phyloP scores from a whole-genome alignment of 257 asterid genomes.

The Ajuga chamaepitys region DNA sequence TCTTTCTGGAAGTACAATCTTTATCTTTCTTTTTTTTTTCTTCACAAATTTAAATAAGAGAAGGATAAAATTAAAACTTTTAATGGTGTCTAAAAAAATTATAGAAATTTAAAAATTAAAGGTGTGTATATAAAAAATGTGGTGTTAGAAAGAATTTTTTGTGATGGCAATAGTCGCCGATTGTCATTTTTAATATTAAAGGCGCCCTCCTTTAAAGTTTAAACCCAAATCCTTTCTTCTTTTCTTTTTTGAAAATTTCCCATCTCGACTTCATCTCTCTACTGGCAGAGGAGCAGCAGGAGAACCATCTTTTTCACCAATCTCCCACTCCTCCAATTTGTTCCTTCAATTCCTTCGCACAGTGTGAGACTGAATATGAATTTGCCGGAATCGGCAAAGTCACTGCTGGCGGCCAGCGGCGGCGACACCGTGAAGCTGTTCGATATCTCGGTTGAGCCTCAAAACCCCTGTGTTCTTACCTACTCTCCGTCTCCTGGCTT shows the following conservation, averaged over 20 bases:
- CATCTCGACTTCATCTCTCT: not conserved
- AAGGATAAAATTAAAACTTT: no score
- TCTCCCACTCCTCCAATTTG: not conserved
- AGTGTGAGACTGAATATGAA: conserved; percentile 32
- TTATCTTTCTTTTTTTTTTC: no score
- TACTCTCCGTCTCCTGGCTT: conserved; percentile 65
- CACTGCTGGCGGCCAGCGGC: conserved; percentile 69
- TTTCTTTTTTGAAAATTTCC: conserved; percentile 16
- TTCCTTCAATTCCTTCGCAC: not conserved
- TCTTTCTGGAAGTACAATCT: no score
- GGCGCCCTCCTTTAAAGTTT: conserved; percentile 19
- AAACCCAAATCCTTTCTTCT: not conserved
- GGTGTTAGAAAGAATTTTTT: not conserved
- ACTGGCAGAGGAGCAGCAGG: no score
- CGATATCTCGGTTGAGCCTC: conserved; percentile 73
- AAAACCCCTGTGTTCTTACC: conserved; percentile 79
- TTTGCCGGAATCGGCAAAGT: conserved; percentile 51
- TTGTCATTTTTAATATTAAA: not conserved
- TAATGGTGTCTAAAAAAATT: no score
- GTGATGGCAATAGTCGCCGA: not conserved
- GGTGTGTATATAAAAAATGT: not conserved
- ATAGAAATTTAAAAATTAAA: no score
- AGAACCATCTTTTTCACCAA: no score
- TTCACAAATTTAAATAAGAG: no score
- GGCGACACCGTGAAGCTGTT: conserved; percentile 94